phyloP scores from a whole-genome alignment of 2,329 filamentous ascomycete genomes.

The Elsinoe arachidis region DNA sequence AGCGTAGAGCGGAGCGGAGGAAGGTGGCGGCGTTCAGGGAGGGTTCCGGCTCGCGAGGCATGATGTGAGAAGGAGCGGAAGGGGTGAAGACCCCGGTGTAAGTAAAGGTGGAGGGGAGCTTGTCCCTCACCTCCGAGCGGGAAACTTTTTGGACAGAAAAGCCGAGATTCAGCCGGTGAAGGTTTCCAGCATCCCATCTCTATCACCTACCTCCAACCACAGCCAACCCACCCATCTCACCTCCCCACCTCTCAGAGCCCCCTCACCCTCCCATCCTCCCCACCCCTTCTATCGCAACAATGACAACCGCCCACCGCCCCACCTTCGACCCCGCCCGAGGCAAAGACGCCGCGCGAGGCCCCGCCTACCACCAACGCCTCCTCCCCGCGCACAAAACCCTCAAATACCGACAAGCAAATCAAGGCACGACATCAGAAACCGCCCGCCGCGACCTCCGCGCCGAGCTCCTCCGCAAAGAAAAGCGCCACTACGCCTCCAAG shows the following conservation, averaged over 20 bases:
- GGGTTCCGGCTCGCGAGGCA: conserved; percentile 88
- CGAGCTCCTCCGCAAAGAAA: conserved; percentile 82
- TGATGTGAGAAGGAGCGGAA: conserved; percentile 30
- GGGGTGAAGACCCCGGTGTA: not conserved
- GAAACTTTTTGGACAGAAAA: conserved; percentile 1
- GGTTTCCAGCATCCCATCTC: not conserved
- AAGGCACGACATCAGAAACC: conserved; percentile 71
- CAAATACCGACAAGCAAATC: conserved; percentile 81
- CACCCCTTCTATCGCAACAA: conserved; percentile 24
- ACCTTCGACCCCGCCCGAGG: conserved; percentile 94
- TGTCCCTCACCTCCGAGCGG: not conserved
- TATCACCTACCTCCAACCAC: no score
- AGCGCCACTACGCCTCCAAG: conserved; percentile 77
- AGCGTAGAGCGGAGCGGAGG: conserved; percentile 69
- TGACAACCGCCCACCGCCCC: conserved; percentile 61
- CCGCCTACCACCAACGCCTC: conserved; percentile 91
- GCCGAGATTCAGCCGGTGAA: conserved; percentile 16
- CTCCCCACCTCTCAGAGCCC: not conserved
- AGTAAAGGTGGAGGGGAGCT: not conserved
- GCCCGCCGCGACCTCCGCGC: conserved; percentile 71
- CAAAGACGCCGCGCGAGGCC: conserved; percentile 87
- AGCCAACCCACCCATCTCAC: not conserved
- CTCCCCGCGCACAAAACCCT: conserved; percentile 88
- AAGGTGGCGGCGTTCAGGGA: conserved; percentile 85
- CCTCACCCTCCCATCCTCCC: not conserved